Percentiles rank a stretch among this genome's conserved stretches.
phyloP scores from a whole-genome alignment of 192 early-diverging fungal genomes.

The Spizellomyces sp. region DNA sequence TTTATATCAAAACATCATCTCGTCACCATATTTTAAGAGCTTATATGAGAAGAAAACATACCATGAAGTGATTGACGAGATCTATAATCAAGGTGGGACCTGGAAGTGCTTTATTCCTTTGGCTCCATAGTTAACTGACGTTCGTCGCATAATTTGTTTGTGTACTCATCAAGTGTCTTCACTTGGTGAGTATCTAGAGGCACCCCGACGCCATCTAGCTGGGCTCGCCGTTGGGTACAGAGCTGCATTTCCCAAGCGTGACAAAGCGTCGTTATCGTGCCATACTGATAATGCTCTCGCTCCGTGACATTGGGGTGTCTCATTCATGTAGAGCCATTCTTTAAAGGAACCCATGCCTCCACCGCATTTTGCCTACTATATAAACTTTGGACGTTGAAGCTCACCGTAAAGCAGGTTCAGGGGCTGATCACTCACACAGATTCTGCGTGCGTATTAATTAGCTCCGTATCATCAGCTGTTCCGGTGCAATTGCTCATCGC shows the following conservation, averaged over 20 bases:
- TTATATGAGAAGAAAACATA: slow-evolving; percentile 74
- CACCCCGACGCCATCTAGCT: background rate
- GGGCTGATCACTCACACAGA: slow-evolving; percentile 74
- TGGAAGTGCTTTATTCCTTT: too few species aligned
- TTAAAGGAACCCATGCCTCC: slow-evolving; percentile 75
- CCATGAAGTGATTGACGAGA: slow-evolving; percentile 78
- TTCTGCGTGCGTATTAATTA: slow-evolving; percentile 63
- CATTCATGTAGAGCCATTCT: slow-evolving; percentile 66
- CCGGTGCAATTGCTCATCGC: background rate
- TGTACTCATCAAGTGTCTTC: slow-evolving; percentile 30
- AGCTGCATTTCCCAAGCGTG: slow-evolving; percentile 5
- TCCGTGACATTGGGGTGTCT: background rate
- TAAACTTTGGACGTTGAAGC: slow-evolving; percentile 78
- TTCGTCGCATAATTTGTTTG: too few species aligned
- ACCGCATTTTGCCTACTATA: slow-evolving; percentile 84
- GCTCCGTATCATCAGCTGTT: background rate
- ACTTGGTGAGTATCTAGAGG: slow-evolving; percentile 34
- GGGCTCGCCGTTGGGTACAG: slow-evolving; percentile 19
- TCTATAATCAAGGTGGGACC: slow-evolving; percentile 63
- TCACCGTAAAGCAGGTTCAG: slow-evolving; percentile 78
- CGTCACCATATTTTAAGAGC: slow-evolving; percentile 74
- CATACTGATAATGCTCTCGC: background rate
- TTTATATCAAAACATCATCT: slow-evolving; percentile 55
- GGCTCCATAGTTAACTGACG: background rate
- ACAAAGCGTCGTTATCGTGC: background rate